These are phyloP conservation scores for Catharanthus roseus DNA, from an alignment of 257 asterid species.

Conservation along the genomic window DNA sequence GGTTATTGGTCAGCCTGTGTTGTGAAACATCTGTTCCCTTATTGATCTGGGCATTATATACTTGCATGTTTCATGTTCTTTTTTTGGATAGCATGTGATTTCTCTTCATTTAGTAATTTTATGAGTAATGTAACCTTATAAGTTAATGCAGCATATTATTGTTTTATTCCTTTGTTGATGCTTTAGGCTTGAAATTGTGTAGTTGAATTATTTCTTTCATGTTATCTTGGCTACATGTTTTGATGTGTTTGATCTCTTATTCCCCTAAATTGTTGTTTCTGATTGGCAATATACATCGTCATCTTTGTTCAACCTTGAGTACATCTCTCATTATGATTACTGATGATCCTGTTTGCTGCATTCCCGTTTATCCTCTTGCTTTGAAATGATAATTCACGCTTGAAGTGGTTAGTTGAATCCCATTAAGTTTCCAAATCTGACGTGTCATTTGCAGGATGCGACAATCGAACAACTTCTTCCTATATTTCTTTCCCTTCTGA, in stretches of 20 bases:
- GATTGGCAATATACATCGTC: neutral
- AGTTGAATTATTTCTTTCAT: neutral
- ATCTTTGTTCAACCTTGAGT: neutral
- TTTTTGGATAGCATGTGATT: neutral
- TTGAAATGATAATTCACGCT: neutral
- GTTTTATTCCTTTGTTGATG: neutral
- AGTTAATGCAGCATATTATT: neutral
- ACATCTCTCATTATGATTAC: neutral
- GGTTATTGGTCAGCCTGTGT: neutral
- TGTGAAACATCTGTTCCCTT: neutral
- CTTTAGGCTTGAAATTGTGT: no score
- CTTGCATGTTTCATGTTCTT: neutral
- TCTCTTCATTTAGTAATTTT: neutral
- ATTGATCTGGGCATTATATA: neutral
- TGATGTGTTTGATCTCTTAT: no score
- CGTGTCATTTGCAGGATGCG: conserved; percentile 50
- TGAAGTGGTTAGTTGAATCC: neutral
- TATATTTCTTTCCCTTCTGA: conserved; percentile 71
- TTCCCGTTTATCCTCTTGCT: neutral
- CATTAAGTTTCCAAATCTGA: neutral
- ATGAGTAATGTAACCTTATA: neutral
- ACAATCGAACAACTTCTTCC: conserved; percentile 87
- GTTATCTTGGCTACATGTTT: neutral
- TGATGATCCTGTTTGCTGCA: neutral
- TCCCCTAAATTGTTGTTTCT: neutral